Conservation (phyloP, 441 rosid genomes). For the Pelargonium myrrhifolium region DNA sequence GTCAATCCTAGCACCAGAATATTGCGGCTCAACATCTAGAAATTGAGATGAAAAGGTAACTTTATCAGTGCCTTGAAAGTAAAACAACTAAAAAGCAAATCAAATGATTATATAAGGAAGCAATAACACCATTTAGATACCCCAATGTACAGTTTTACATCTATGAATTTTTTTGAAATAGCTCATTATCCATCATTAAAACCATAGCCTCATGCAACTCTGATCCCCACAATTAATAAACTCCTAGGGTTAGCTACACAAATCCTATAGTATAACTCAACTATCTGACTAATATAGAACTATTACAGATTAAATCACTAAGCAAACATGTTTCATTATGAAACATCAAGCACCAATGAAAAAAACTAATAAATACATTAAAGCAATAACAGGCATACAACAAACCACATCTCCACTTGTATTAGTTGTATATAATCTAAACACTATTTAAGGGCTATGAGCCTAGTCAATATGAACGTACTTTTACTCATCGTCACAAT, state of each 20-base stretch:
- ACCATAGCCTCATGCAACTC: neutral
- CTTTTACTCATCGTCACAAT: neutral
- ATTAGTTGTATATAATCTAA: neutral
- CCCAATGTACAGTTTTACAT: neutral
- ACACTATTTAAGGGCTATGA: neutral
- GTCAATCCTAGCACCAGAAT: constrained; percentile 83
- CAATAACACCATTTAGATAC: neutral
- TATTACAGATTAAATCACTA: neutral
- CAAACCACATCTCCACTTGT: neutral
- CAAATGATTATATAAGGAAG: neutral
- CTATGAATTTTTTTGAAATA: no score
- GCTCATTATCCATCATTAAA: neutral
- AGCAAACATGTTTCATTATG: neutral
- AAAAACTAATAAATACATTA: no score
- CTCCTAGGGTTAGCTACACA: neutral
- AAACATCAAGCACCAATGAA: neutral
- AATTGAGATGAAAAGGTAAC: constrained; percentile 16
- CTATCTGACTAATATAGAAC: neutral
- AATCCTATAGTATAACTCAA: neutral
- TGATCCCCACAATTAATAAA: neutral
- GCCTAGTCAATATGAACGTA: neutral
- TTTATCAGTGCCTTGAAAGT: neutral
- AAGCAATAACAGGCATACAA: neutral
- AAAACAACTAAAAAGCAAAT: neutral
- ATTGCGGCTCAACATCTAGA: constrained; percentile 92